Evolutionary conservation across 768 basidiomycete species (phyloP), one percentile per base, ranked within the genome.

Genomic region (Termitomyces sp.): DNA sequence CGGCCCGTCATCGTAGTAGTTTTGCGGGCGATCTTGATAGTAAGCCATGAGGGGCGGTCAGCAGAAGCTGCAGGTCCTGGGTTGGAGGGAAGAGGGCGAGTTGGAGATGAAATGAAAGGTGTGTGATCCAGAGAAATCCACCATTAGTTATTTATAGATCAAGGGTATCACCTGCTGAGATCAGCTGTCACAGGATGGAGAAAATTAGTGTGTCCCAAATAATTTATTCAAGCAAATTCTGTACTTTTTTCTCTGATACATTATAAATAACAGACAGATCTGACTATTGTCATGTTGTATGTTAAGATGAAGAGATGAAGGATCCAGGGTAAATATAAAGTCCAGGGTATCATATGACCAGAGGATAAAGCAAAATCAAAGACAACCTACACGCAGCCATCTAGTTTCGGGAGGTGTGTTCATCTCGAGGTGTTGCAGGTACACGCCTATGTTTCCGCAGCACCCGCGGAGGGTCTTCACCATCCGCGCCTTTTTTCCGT

Each of bases 371-470:
- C 34, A 37, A 38, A 12, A 46, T 38, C 47, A 54, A 43, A 51
- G n/a, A 51, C 49, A 44, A 19, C 52, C 21, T 22, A 34, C 24
- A n/a, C 53, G 19, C 40, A 24, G 26, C 44, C 28, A 34, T 42
- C 48, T 50, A 44, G 32, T 35, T 51, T 51, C 59, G n/a, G 48
- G 58, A 40, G 26, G 41, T 46, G 53, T 48, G 19, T 26, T 53
- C 57, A 49, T 57, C 57, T 26, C 55, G 54, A 51, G 51, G 53
- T 44, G 70, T 62, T 28, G 77, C 76, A 21, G 72, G 71, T 8
- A 68, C 66, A 22, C 79, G 75, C 62, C 76, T 80, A 62, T 81
- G 79, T 62, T 83, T 84, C 63, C 74, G 74, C 48, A 82, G 66
- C 22, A 82, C 66, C 55, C 75, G 54, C 60, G 73, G 60, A 64